Percentiles rank a stretch among this genome's conserved stretches.
phyloP scores from a whole-genome alignment of 306 rosid genomes.

The Acacia confusa region DNA sequence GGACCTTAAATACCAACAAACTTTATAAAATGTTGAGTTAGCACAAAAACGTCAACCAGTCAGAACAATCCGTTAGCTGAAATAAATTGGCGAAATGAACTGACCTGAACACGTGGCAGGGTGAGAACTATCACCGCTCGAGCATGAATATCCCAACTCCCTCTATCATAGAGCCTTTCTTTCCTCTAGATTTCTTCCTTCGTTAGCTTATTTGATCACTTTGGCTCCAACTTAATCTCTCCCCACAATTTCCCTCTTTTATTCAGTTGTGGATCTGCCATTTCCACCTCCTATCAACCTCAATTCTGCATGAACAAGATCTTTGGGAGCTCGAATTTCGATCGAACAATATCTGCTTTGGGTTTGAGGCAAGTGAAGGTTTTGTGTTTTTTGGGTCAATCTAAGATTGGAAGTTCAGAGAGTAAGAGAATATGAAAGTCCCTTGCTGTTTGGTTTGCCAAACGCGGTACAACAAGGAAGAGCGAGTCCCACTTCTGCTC shows the following conservation, averaged over 20 bases:
- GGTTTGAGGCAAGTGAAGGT: constrained; percentile 11
- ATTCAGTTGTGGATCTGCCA: constrained; percentile 59
- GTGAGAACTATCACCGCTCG: too few species aligned
- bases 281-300: constrained; percentile 22
- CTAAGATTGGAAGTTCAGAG: neutral
- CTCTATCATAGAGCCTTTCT: constrained; percentile 30
- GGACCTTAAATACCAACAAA: too few species aligned
- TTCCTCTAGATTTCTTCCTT: constrained; percentile 48
- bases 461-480: constrained; percentile 95
- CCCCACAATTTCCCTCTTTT: constrained; percentile 24
- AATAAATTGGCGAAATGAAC: too few species aligned
- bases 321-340: constrained; percentile 32
- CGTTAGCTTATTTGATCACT: constrained; percentile 42
- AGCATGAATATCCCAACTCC: too few species aligned
- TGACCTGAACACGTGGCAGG: too few species aligned
- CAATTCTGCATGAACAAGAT: constrained; percentile 33
- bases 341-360: constrained; percentile 31
- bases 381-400: constrained; percentile 12
- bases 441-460: constrained; percentile 97
- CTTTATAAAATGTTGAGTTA: too few species aligned
- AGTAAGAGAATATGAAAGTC: constrained; percentile 60
- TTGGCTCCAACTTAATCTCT: constrained; percentile 1
- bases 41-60: too few species aligned
- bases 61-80: too few species aligned
- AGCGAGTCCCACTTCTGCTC: constrained; percentile 91